These are phyloP conservation scores for Colletotrichum sp. DNA, from an alignment of 2,329 filamentous ascomycete genomes.

Conservation along the genomic window DNA sequence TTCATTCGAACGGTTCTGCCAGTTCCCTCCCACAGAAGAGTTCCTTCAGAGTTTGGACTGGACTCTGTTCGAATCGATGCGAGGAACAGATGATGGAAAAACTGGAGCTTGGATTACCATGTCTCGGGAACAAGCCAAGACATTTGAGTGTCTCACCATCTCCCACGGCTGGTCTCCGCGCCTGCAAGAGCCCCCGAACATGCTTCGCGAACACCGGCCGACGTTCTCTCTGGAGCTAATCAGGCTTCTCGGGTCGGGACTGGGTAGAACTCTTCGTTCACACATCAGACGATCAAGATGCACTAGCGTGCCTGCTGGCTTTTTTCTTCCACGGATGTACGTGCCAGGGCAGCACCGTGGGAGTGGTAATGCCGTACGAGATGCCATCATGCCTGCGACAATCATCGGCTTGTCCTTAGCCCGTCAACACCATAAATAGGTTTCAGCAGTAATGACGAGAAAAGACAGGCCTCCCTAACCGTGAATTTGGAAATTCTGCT, in stretches of 20 bases:
- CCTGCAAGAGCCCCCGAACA: slow-evolving; percentile 8
- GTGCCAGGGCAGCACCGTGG: neutral
- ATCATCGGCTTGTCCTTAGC: neutral
- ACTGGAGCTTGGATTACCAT: slow-evolving; percentile 1
- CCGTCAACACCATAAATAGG: neutral
- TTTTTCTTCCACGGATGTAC: neutral
- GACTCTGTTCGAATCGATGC: neutral
- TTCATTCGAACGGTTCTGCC: neutral
- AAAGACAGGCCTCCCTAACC: neutral
- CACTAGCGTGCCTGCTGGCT: neutral
- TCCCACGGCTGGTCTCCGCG: slow-evolving; percentile 11
- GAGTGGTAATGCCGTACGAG: neutral
- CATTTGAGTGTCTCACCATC: slow-evolving; percentile 14
- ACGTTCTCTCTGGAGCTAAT: neutral
- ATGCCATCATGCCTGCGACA: neutral
- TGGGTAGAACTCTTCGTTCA: neutral
- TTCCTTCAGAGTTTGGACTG: neutral
- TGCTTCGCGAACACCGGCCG: slow-evolving; percentile 10
- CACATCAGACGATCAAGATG: slow-evolving; percentile 13
- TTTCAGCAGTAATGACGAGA: neutral
- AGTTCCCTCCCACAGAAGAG: neutral
- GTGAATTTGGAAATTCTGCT: neutral
- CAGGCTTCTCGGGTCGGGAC: neutral
- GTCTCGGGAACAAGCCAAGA: slow-evolving; percentile 12
- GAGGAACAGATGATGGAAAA: slow-evolving; percentile 7